A percentile compares a stretch with the other conserved stretches of the same genome.
These are phyloP conservation scores for Eucommia ulmoides DNA, from an alignment of 257 asterid genomes.

Conservation along the genomic window DNA sequence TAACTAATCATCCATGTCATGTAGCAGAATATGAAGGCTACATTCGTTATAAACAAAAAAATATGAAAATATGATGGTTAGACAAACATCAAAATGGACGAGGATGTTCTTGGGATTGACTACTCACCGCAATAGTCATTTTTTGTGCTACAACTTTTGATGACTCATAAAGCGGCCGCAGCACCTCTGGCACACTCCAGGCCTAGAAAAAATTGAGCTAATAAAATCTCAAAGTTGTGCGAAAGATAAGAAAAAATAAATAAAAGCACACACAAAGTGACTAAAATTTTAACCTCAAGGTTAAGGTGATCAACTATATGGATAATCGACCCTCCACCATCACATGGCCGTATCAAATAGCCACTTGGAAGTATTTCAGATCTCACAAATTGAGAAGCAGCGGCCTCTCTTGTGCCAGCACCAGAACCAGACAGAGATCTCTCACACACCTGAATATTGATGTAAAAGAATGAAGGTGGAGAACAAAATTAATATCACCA, in stretches of 20 bases:
- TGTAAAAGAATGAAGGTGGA: neutral
- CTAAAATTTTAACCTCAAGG: neutral
- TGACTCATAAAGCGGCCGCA: slow-evolving; percentile 1
- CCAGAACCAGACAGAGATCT: slow-evolving; percentile 4
- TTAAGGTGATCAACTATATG: slow-evolving; percentile 1
- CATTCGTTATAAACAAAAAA: neutral
- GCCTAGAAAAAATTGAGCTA: neutral
- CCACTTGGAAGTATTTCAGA: slow-evolving; percentile 2
- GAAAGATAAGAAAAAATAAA: neutral
- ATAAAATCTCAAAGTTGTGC: neutral
- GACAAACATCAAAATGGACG: no score
- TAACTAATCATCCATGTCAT: no score
- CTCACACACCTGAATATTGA: neutral
- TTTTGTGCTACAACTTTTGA: slow-evolving; percentile 2
- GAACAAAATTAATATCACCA: neutral
- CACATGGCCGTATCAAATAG: slow-evolving; percentile 3
- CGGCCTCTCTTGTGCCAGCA: neutral
- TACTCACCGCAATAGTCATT: neutral
- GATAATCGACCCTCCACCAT: slow-evolving; percentile 2
- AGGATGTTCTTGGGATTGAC: no score
- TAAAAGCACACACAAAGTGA: no score
- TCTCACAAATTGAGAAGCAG: neutral
- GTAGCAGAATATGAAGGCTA: neutral
- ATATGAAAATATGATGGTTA: neutral
- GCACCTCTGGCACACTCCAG: slow-evolving; percentile 5